phyloP scores from a whole-genome alignment of 1,284 basidiomycete genomes.

The Trametes hirsuta region DNA sequence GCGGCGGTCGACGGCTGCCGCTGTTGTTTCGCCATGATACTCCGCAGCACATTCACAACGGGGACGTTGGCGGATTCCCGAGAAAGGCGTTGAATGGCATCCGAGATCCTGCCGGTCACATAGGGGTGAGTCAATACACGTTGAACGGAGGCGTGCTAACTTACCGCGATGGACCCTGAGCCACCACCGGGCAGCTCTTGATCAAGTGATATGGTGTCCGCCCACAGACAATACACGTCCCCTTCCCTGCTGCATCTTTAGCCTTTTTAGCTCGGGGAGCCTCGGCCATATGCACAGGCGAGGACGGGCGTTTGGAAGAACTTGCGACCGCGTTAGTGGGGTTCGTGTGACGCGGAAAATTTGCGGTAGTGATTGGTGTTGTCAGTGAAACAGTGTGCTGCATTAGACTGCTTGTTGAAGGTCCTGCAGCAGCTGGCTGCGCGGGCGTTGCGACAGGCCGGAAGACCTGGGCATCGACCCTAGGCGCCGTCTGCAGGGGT shows the following conservation, averaged over 20 bases:
- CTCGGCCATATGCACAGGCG: conserved; percentile 32
- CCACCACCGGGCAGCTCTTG: conserved; percentile 56
- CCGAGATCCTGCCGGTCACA: conserved; percentile 8
- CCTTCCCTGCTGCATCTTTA: conserved; percentile 29
- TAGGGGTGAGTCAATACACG: not conserved
- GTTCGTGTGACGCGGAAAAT: conserved; percentile 4
- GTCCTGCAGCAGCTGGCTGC: conserved; percentile 15
- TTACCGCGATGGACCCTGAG: conserved; percentile 54
- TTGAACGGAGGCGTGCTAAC: not conserved
- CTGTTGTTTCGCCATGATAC: conserved; percentile 48
- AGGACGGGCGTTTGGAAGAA: conserved; percentile 42
- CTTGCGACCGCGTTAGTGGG: conserved; percentile 19
- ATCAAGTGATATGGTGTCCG: conserved; percentile 46
- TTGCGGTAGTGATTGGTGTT: conserved; percentile 9
- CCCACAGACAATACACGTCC: conserved; percentile 51
- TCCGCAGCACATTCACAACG: conserved; percentile 46
- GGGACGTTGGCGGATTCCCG: conserved; percentile 40
- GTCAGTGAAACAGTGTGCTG: not conserved
- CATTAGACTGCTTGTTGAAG: conserved; percentile 6
- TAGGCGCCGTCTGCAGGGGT: conserved; percentile 17
- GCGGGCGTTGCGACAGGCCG: not conserved
- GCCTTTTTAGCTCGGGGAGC: conserved; percentile 44
- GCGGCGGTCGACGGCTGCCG: conserved; percentile 24
- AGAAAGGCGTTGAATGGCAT: conserved; percentile 49
- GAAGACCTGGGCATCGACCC: conserved; percentile 1